Base-by-base conservation (phyloP, 306 rosid species). In the Datisca glomerata region DNA sequence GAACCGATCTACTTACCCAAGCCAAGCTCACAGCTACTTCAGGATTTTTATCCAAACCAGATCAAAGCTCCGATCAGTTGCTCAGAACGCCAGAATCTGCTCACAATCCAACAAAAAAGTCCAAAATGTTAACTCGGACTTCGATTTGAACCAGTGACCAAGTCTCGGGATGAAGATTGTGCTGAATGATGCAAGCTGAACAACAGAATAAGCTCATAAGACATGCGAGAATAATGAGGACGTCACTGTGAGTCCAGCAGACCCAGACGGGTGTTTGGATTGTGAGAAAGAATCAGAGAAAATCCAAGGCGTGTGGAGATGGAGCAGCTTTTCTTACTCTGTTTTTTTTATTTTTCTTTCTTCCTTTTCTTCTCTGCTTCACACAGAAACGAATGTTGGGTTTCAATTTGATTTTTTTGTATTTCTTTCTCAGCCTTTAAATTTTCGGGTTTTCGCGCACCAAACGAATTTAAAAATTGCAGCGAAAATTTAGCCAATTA, bases 241-340 rank as follows among this genome's bases (percentile, higher is more conserved):
- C 23, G 66, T 7, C 29, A 60, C 8, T 12, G 9, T 23, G 48
- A n/a, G 61, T 35, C 60, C 44, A 24, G 56, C 63, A 51, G 66
- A 45, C n/a, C n/a, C n/a, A 46, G 55, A 25, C 29, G 17, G 33
- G 28, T 44, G 84, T 66, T 73, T 71, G 72, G 76, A 70, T 63
- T 35, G 56, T 45, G 53, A 54, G 64, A 72, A 70, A 60, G 63
- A 27, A 63, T 56, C 62, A 21, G 53, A 51, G 64, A 45, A 28
- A 61, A 60, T 68, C 64, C 43, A 32, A 54, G 54, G 68, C 68
- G 61, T 41, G 59, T 41, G 66, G 58, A 72, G 75, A 70, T 19
- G 75, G 53, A 55, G 50, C 74, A 64, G 64, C 85, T 76, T 79
- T 76, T 64, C 36, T 43, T 38, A 34, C 46, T 39, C 62, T 64